Base-by-base conservation (phyloP, 2,329 filamentous ascomycete species). In the Dendryphion nanum region DNA sequence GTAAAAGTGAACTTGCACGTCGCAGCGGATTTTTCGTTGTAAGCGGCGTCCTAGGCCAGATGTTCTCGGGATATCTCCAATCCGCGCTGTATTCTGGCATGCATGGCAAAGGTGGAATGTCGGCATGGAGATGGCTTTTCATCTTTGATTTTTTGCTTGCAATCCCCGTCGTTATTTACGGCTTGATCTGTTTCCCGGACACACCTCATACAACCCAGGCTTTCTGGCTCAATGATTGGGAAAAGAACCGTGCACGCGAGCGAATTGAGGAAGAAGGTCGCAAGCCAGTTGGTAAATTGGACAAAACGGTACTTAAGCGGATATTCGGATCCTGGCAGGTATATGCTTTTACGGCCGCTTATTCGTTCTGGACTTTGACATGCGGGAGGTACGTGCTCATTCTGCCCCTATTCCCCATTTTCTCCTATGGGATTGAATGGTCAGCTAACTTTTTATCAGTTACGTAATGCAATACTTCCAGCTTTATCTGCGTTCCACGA, bases 321-420 rank as follows among this genome's bases (percentile, higher is more conserved):
- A 83, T 85, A 14, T 76, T 84, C 40, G 69, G 71, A 0, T 77
- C 75, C 5, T 85, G 82, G 82, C 81, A 82, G 44, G 77, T 85
- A 2, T 85, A 81, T 38, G 47, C 75, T 0, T 64, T 86, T 3
- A 73, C 72, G 0, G 38, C 77, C 0, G 59, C 83, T 1, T 85
- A 85, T 54, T 71, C 84, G 36, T 61, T 77, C 29, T 85, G n/a
- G n/a, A n/a, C n/a, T n/a, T n/a, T n/a, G n/a, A n/a, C n/a, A n/a
- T n/a, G n/a, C n/a, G n/a, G n/a, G n/a, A n/a, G n/a, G n/a, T n/a
- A n/a, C n/a, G n/a, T n/a, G n/a, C n/a, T n/a, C n/a, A n/a, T n/a
- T n/a, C n/a, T n/a, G n/a, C n/a, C n/a, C n/a, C n/a, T n/a, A n/a
- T n/a, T n/a, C n/a, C n/a, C n/a, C n/a, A n/a, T n/a, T n/a, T n/a